Conservation (phyloP, 164 flowering plant species). For the Tetracentron sinense region DNA sequence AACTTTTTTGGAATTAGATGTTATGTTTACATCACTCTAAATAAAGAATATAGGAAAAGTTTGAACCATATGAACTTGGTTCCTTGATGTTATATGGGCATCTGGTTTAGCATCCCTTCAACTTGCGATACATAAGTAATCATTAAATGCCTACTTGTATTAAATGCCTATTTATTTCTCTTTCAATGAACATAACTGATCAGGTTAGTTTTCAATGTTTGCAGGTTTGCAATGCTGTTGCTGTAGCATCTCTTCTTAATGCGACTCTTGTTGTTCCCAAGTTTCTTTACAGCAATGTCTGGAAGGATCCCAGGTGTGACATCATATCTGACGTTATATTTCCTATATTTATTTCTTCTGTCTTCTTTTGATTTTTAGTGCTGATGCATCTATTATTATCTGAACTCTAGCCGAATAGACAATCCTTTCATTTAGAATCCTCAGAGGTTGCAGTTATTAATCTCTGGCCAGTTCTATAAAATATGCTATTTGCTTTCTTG, state of each 20-base stretch:
- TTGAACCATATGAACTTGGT: neutral
- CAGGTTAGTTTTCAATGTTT: constrained; percentile 9
- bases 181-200: neutral
- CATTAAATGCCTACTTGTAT: neutral
- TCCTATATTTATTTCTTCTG: neutral
- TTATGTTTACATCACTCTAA: neutral
- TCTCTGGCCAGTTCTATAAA: neutral
- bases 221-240: constrained; percentile 98
- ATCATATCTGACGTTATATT: constrained; percentile 1
- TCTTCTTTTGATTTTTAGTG: neutral
- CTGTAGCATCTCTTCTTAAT: constrained; percentile 85
- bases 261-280: constrained; percentile 91
- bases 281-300: constrained; percentile 94
- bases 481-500: neutral
- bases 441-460: neutral
- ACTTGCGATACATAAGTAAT: neutral
- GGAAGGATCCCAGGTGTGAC: constrained; percentile 95
- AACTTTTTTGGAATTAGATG: neutral
- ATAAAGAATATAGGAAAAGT: neutral
- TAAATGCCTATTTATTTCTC: neutral
- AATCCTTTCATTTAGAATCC: neutral
- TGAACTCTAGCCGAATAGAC: neutral
- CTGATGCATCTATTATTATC: neutral
- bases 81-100: neutral
- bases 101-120: neutral